These are phyloP conservation scores for Lodderomyces jiufengensis DNA, from an alignment of 1,139 yeast genomes.

Conservation along the genomic window DNA sequence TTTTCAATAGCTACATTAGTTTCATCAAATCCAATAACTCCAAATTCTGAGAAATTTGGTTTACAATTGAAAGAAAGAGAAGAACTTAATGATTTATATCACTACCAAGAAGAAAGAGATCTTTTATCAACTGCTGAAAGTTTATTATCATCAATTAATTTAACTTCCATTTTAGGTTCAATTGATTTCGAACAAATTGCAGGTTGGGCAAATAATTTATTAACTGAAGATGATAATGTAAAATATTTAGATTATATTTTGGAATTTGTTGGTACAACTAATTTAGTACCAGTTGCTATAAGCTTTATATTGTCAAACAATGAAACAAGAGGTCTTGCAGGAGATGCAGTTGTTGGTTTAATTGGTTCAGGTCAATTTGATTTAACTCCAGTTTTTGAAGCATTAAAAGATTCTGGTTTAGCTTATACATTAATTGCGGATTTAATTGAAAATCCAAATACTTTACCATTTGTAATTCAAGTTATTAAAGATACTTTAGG, in stretches of 20 bases:
- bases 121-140: slow-evolving; percentile 13
- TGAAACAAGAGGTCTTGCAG: slow-evolving; percentile 21
- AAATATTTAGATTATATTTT: slow-evolving; percentile 26
- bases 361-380: slow-evolving; percentile 20
- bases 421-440: slow-evolving; percentile 30
- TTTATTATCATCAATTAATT: slow-evolving; percentile 18
- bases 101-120: slow-evolving; percentile 21
- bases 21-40: slow-evolving; percentile 10
- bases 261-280: slow-evolving; percentile 22
- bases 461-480: slow-evolving; percentile 25
- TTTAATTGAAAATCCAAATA: slow-evolving; percentile 23
- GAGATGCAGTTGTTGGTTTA: slow-evolving; percentile 17
- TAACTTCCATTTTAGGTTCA: slow-evolving; percentile 17
- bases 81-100: slow-evolving; percentile 6
- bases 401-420: slow-evolving; percentile 33
- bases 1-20: slow-evolving; percentile 8
- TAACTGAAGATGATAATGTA: slow-evolving; percentile 21
- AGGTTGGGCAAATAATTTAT: slow-evolving; percentile 28
- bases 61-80: slow-evolving; percentile 8
- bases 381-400: slow-evolving; percentile 29
- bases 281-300: slow-evolving; percentile 25
- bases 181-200: slow-evolving; percentile 30
- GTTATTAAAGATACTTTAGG: slow-evolving; percentile 22
- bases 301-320: slow-evolving; percentile 26
- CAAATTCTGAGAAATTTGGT: slow-evolving; percentile 10